Evolutionary conservation across 1,284 basidiomycete species (phyloP).

Genomic region (Papiliotrema nemorosa): DNA sequence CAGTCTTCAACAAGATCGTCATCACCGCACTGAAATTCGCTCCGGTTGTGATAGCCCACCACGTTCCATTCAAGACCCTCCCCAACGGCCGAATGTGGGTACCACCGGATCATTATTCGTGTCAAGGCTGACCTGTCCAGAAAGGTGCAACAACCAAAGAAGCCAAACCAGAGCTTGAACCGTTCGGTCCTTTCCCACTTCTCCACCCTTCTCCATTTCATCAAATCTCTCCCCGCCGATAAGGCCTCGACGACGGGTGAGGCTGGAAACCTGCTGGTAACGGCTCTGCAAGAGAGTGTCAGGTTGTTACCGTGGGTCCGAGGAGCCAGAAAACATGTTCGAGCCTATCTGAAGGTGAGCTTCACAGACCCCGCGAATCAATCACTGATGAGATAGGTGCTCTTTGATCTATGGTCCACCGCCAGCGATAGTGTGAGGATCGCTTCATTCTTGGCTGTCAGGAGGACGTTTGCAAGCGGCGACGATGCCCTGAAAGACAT

Average conservation of each 20-base stretch:
- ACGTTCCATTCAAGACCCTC: conserved; percentile 80
- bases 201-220: conserved; percentile 73
- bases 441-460: conserved; percentile 80
- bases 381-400: conserved; percentile 55
- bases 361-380: background rate
- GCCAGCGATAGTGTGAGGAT: conserved; percentile 80
- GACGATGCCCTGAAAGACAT: conserved; percentile 81
- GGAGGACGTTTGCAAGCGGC: conserved; percentile 71
- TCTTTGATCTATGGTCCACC: conserved; percentile 76
- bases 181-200: conserved; percentile 87
- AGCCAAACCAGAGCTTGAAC: conserved; percentile 72
- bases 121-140: conserved; percentile 47
- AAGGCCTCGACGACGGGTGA: conserved; percentile 33
- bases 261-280: conserved; percentile 55
- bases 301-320: conserved; percentile 84
- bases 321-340: conserved; percentile 75
- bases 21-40: conserved; percentile 85
- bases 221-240: conserved; percentile 66
- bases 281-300: conserved; percentile 74
- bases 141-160: conserved; percentile 50
- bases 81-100: conserved; percentile 78
- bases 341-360: conserved; percentile 75
- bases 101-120: background rate
- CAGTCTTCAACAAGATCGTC: conserved; percentile 90
- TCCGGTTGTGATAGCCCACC: conserved; percentile 81